Percentiles rank a stretch among this genome's conserved stretches.
Conservation (phyloP, 1,284 basidiomycete species). For the Abortiporus biennis region DNA sequence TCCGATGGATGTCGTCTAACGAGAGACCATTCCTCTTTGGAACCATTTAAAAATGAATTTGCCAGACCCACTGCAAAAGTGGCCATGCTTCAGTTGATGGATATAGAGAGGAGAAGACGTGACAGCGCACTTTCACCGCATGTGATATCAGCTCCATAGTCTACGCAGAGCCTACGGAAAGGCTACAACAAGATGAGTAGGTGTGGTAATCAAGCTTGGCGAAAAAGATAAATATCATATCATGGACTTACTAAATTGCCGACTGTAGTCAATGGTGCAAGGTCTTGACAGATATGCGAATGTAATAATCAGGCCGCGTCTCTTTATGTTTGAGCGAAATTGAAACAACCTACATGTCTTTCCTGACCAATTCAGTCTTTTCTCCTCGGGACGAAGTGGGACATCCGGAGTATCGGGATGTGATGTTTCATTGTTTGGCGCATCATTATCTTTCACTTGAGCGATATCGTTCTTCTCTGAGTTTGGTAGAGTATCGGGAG, state of each 20-base stretch:
- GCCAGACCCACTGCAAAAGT: constrained; percentile 77
- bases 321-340: not conserved
- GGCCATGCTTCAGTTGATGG: constrained; percentile 7
- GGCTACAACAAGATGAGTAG: constrained; percentile 47
- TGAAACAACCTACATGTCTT: constrained; percentile 65
- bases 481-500: constrained; percentile 24
- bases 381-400: constrained; percentile 70
- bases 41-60: constrained; percentile 75
- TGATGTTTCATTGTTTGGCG: constrained; percentile 15
- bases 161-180: constrained; percentile 85
- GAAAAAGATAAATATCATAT: not conserved
- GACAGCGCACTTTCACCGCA: constrained; percentile 76
- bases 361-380: constrained; percentile 78
- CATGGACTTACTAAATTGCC: constrained; percentile 74
- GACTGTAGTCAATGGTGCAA: constrained; percentile 93
- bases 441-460: constrained; percentile 5
- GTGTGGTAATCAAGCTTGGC: not conserved
- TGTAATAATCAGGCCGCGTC: constrained; percentile 1
- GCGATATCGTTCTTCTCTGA: constrained; percentile 18
- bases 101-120: not conserved
- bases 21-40: constrained; percentile 89
- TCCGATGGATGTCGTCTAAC: constrained; percentile 86
- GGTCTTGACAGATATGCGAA: constrained; percentile 41
- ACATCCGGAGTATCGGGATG: constrained; percentile 59
- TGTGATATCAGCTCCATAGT: constrained; percentile 90